phyloP scores from a whole-genome alignment of 495 filamentous ascomycete genomes.

The Annulohypoxylon stygium region DNA sequence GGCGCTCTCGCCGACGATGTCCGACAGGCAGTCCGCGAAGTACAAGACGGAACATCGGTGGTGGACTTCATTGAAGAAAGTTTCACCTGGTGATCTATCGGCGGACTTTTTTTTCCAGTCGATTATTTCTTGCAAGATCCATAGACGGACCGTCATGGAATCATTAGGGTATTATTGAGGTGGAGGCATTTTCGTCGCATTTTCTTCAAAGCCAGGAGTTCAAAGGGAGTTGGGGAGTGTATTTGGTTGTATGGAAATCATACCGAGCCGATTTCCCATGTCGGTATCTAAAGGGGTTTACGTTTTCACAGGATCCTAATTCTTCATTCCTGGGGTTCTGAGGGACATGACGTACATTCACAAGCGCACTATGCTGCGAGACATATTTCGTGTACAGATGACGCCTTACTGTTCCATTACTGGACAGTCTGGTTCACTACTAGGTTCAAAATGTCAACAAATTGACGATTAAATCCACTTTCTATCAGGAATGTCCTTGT shows the following conservation, averaged over 20 bases:
- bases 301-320: background rate
- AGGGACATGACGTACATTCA: background rate
- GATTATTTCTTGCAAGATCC: background rate
- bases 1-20: slow-evolving; percentile 88
- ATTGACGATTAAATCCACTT: background rate
- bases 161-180: background rate
- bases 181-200: slow-evolving; percentile 7
- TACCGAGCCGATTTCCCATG: background rate
- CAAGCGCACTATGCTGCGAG: background rate
- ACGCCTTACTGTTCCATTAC: background rate
- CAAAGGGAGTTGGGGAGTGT: background rate
- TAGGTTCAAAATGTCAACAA: background rate
- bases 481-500: background rate
- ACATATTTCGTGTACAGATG: background rate
- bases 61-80: slow-evolving; percentile 90
- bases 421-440: background rate
- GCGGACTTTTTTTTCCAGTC: background rate
- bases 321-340: background rate
- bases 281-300: slow-evolving; percentile 6
- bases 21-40: slow-evolving; percentile 74
- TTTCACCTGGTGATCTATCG: slow-evolving; percentile 79
- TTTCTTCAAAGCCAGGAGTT: slow-evolving; percentile 39
- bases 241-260: background rate
- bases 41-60: slow-evolving; percentile 69
- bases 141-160: background rate